A percentile compares a stretch with the other conserved stretches of the same genome.
These are phyloP conservation scores for Sergeia podlipaevii DNA, from an alignment of 208 protist species.

Conservation along the genomic window DNA sequence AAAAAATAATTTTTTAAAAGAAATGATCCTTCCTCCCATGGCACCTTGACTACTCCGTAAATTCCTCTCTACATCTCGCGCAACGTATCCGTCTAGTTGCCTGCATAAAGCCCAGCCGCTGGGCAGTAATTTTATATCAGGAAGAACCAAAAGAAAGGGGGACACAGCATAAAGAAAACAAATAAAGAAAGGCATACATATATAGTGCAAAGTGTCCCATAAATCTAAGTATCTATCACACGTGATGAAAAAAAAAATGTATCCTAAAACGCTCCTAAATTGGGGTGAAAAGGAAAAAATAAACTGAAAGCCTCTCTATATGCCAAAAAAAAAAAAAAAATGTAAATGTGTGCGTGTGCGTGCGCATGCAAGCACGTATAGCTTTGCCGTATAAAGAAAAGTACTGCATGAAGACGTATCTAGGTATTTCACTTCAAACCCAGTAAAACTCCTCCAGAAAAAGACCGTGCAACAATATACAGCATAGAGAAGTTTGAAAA, in stretches of 20 bases:
- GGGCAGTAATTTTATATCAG: too few species aligned
- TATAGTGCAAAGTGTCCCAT: background rate
- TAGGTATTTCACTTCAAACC: too few species aligned
- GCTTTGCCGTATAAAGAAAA: too few species aligned
- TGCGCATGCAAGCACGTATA: background rate
- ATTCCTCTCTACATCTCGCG: too few species aligned
- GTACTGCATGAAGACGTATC: too few species aligned
- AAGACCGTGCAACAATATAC: background rate
- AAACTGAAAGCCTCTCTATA: conserved; percentile 10
- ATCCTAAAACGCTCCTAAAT: background rate
- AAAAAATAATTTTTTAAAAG: conserved; percentile 11
- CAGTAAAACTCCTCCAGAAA: background rate
- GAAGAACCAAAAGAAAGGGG: too few species aligned
- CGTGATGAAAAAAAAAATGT: conserved; percentile 9
- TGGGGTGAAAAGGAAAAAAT: conserved; percentile 11
- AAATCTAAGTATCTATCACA: too few species aligned
- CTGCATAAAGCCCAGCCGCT: too few species aligned
- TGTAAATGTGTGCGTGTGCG: conserved; percentile 1
- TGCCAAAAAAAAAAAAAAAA: conserved; percentile 12
- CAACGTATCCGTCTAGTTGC: too few species aligned
- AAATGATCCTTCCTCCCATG: too few species aligned
- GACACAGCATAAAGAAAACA: conserved; percentile 13
- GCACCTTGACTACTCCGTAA: too few species aligned
- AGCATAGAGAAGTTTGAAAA: too few species aligned
- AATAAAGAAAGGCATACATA: conserved; percentile 5